phyloP scores from a whole-genome alignment of 2,329 filamentous ascomycete genomes.

The Knoxdaviesia proteae region DNA sequence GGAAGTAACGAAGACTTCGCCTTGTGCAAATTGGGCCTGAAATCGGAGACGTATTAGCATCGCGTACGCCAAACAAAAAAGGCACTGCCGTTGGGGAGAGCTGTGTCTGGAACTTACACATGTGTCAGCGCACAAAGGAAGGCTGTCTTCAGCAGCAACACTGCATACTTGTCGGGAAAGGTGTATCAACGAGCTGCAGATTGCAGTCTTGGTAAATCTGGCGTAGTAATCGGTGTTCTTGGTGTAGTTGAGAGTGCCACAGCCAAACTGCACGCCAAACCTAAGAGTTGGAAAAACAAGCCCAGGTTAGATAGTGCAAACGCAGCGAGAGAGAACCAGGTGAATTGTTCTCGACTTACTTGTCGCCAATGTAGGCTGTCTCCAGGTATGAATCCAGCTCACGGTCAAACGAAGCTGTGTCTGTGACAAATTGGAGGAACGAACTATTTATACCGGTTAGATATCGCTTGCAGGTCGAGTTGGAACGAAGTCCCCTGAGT shows the following conservation, averaged over 20 bases:
- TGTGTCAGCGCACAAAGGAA: conserved; percentile 70
- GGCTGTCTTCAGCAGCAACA: conserved; percentile 40
- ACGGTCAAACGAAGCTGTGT: conserved; percentile 55
- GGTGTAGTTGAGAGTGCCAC: conserved; percentile 51
- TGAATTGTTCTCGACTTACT: conserved; percentile 32
- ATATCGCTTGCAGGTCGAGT: not conserved
- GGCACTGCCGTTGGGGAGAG: not conserved
- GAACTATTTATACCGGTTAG: conserved; percentile 30
- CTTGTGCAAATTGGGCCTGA: conserved; percentile 64
- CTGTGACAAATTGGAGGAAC: conserved; percentile 67
- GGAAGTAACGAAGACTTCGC: conserved; percentile 66
- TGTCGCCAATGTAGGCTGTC: conserved; percentile 51
- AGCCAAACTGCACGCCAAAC: conserved; percentile 66
- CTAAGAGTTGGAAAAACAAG: conserved; percentile 22
- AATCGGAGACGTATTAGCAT: not conserved
- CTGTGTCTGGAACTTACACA: conserved; percentile 36
- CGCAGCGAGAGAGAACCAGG: not conserved
- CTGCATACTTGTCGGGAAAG: conserved; percentile 56
- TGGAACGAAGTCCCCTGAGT: not conserved
- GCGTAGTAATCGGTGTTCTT: conserved; percentile 74
- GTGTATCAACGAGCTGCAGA: conserved; percentile 89
- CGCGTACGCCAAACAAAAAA: not conserved
- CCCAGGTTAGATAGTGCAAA: not conserved
- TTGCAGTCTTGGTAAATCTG: conserved; percentile 73
- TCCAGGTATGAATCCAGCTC: conserved; percentile 53